These are phyloP conservation scores for Fusarium abutilonis DNA, from an alignment of 2,329 filamentous ascomycete species.

Conservation along the genomic window DNA sequence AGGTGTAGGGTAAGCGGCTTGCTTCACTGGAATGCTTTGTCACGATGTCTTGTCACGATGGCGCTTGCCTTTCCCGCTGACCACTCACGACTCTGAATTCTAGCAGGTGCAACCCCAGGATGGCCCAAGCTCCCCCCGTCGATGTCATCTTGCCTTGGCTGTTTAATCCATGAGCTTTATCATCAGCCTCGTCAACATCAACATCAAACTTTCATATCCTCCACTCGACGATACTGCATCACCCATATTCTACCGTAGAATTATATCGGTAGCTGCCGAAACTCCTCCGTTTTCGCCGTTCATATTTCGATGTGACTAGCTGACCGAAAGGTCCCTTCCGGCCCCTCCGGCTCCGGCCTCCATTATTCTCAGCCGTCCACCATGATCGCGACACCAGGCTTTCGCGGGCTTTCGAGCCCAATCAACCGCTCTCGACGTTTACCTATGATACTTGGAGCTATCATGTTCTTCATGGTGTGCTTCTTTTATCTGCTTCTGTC, in stretches of 20 bases:
- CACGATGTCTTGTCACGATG: conserved; percentile 15
- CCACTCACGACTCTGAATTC: conserved; percentile 19
- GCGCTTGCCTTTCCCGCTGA: conserved; percentile 7
- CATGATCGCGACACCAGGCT: conserved; percentile 37
- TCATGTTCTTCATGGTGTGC: conserved; percentile 42
- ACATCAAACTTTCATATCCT: conserved; percentile 5
- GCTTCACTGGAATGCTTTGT: conserved; percentile 11
- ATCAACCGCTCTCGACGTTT: conserved; percentile 32
- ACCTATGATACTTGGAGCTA: conserved; percentile 31
- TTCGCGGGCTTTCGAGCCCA: conserved; percentile 30
- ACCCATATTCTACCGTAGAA: neutral
- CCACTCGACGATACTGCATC: neutral
- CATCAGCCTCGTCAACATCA: conserved; percentile 31
- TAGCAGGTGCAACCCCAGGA: conserved; percentile 24
- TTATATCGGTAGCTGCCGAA: neutral
- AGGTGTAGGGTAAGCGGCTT: conserved; percentile 21
- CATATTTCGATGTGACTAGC: conserved; percentile 36
- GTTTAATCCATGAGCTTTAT: conserved; percentile 7
- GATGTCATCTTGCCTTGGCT: conserved; percentile 27
- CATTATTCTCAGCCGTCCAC: conserved; percentile 13
- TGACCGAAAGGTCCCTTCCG: conserved; percentile 34
- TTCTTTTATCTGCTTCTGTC: conserved; percentile 44
- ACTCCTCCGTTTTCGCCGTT: neutral
- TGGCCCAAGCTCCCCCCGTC: conserved; percentile 35
- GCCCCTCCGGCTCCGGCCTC: conserved; percentile 25